A percentile compares a stretch with the other conserved stretches of the same genome.
phyloP scores from a whole-genome alignment of 2,329 filamentous ascomycete genomes.

The Ophiostoma ulmi region DNA sequence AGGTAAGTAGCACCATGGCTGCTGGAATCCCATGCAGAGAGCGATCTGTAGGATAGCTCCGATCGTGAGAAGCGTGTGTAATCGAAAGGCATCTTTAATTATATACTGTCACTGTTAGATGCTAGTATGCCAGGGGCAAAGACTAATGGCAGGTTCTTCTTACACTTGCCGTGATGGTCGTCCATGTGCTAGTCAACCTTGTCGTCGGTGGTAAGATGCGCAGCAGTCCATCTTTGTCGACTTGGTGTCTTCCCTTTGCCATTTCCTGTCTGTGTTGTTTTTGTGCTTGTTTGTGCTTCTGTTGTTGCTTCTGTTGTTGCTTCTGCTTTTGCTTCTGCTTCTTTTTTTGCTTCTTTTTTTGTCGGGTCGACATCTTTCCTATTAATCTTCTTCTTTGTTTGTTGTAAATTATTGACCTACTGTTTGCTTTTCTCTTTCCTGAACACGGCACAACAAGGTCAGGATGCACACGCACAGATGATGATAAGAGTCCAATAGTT shows the following conservation, averaged over 20 bases:
- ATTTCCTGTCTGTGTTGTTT: background rate
- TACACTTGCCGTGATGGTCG: constrained; percentile 1
- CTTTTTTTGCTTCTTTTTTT: background rate
- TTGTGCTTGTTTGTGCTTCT: background rate
- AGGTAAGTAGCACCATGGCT: constrained; percentile 37
- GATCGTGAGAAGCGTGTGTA: constrained; percentile 34
- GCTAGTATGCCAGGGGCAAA: background rate
- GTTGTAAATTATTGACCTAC: background rate
- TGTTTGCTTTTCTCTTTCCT: background rate
- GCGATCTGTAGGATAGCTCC: constrained; percentile 36
- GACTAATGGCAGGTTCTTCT: background rate
- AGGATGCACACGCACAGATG: background rate
- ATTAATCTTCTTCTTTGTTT: background rate
- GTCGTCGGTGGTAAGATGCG: background rate
- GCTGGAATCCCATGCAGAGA: constrained; percentile 35
- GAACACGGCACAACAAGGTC: background rate
- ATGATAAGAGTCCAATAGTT: background rate
- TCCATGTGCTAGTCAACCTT: background rate
- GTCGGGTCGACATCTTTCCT: background rate
- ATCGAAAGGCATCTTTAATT: constrained; percentile 36
- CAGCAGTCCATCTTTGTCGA: background rate
- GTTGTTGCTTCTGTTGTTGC: background rate
- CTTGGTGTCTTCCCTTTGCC: background rate
- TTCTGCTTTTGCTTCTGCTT: background rate
- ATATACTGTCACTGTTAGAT: constrained; percentile 25